These are phyloP conservation scores for Cryphonectria japonica DNA, from an alignment of 2,329 filamentous ascomycete genomes.

Conservation along the genomic window DNA sequence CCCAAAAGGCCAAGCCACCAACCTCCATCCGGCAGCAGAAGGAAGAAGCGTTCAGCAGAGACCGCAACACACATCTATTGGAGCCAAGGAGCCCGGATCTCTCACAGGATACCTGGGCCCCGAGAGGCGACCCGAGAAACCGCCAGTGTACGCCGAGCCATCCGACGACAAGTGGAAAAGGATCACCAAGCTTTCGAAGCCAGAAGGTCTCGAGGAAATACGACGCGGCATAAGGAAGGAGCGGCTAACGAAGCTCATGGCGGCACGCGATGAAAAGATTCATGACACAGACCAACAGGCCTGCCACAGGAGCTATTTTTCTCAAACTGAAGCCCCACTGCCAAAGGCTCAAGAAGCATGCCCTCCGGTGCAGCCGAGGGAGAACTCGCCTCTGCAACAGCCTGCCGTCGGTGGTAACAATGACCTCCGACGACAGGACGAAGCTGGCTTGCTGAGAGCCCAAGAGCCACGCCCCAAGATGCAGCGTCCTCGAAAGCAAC, in stretches of 20 bases:
- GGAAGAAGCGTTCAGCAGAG: not conserved
- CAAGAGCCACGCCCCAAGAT: not conserved
- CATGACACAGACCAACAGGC: not conserved
- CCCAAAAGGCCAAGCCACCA: not conserved
- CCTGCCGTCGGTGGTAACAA: not conserved
- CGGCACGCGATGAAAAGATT: not conserved
- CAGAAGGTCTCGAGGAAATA: not conserved
- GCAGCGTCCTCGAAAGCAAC: not conserved
- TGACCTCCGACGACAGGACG: not conserved
- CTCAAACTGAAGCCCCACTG: not conserved
- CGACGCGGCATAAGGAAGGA: not conserved
- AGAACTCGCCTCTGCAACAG: not conserved
- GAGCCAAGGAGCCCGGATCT: not conserved
- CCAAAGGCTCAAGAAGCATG: not conserved
- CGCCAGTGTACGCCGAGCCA: not conserved
- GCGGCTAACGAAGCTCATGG: not conserved
- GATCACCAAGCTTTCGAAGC: not conserved
- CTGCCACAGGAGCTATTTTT: not conserved
- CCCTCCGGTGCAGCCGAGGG: not conserved
- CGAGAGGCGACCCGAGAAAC: not conserved
- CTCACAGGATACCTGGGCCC: not conserved
- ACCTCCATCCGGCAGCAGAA: not conserved
- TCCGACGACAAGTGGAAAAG: not conserved
- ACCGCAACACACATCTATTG: not conserved
- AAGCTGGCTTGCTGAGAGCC: not conserved